Evolutionary conservation across 2,329 filamentous ascomycete species (phyloP).

Genomic region (Hypoxylon sp.): DNA sequence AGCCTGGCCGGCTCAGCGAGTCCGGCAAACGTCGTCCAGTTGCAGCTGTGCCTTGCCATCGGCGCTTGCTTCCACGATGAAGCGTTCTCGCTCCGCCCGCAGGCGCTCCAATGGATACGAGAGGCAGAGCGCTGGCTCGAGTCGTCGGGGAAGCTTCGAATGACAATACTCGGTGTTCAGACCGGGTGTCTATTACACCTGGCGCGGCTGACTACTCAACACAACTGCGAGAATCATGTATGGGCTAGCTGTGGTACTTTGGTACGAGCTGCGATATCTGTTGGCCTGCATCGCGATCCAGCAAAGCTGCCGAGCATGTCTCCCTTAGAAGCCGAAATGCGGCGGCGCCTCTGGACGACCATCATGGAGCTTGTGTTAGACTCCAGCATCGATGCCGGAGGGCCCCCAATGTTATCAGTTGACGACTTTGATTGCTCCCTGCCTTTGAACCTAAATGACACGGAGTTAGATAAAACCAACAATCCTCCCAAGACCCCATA

Average conservation of each 20-base stretch:
- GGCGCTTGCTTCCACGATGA: conserved; percentile 42
- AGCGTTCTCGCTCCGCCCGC: conserved; percentile 30
- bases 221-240: conserved; percentile 38
- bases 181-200: conserved; percentile 48
- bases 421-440: conserved; percentile 26
- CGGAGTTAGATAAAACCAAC: conserved; percentile 7
- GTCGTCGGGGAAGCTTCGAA: conserved; percentile 43
- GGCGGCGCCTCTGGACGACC: conserved; percentile 51
- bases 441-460: conserved; percentile 24
- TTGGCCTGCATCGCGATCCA: conserved; percentile 53
- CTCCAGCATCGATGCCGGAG: conserved; percentile 21
- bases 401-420: conserved; percentile 18
- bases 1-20: conserved; percentile 5
- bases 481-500: background rate
- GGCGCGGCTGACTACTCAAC: conserved; percentile 39
- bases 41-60: conserved; percentile 42
- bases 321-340: conserved; percentile 47
- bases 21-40: conserved; percentile 19
- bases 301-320: conserved; percentile 44
- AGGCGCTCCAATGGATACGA: conserved; percentile 40
- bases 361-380: conserved; percentile 26
- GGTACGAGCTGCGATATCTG: conserved; percentile 49
- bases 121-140: conserved; percentile 42
- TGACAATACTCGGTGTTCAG: conserved; percentile 48
- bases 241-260: conserved; percentile 51